Evolutionary conservation across 176 grass and related monocot genomes (phyloP), one percentile per base, ranked within the genome.

Genomic region (Tillandsia fasciculata): DNA sequence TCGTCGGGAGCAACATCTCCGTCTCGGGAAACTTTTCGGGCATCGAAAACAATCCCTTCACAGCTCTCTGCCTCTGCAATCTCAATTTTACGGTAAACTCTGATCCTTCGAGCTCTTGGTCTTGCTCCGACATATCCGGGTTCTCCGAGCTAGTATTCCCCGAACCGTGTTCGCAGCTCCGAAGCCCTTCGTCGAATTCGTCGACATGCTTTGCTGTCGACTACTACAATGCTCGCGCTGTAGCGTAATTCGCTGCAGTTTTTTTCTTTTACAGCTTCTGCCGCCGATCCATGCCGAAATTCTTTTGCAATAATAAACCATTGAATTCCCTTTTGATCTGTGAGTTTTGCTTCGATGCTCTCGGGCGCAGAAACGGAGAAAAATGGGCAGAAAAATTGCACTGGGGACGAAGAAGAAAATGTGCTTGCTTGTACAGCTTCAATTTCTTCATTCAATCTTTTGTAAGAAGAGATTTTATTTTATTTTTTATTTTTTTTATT

Each of bases 371-470:
- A 42, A 42, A 42, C 33, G 33, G 7, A 42, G 33, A 6, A 42
- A 42, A 59, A 61, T 58, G 52, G 74, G 61, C 76, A 70, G 50
- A 70, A 76, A 79, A 73, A 86, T 71, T 76, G 72, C 64, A 75
- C 70, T 65, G 49, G 74, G 82, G 54, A 57, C 78, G 79, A 76
- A 64, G 23, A 77, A 72, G 80, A 77, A 88, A 77, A 88, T 77
- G 83, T 87, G 85, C 86, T 88, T 86, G 80, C 76, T 78, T 95
- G 91, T 95, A 95, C 86, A 95, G 91, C 69, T 83, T 83, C 71
- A 93, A 88, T 90, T 95, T 81, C 73, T 95, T 90, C 71, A 95
- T 95, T 95, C 87, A 90, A 89, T 87, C 87, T 42, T 42, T 42
- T 90, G 87, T 95, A 90, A 95, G 87, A 90, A 74, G 14, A 49